These are phyloP conservation scores for Paramecium biaurelia DNA, from an alignment of 73 alveolate species.

Conservation along the genomic window DNA sequence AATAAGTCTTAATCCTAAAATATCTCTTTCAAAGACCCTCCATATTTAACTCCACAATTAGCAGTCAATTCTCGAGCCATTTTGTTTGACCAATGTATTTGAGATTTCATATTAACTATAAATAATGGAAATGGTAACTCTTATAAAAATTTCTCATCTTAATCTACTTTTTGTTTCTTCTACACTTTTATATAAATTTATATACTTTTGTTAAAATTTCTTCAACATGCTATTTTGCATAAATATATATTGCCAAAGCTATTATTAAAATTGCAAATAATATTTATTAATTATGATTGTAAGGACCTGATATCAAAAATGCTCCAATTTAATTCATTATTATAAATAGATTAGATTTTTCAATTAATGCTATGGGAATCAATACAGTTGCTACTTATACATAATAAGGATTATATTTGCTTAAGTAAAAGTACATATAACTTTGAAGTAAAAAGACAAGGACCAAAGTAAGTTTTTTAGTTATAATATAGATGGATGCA, in stretches of 20 bases:
- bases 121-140: constrained; percentile 34
- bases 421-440: background rate
- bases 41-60: background rate
- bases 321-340: background rate
- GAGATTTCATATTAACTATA: constrained; percentile 3
- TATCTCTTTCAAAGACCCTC: background rate
- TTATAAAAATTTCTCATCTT: background rate
- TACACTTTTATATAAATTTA: background rate
- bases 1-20: constrained; percentile 2
- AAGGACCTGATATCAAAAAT: background rate
- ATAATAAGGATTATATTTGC: background rate
- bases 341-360: background rate
- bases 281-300: background rate
- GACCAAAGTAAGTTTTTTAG: background rate
- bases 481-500: background rate
- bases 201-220: background rate
- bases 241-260: background rate
- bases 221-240: background rate
- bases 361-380: background rate
- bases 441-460: background rate
- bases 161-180: background rate
- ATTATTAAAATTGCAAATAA: background rate
- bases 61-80: background rate
- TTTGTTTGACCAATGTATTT: constrained; percentile 7
- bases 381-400: background rate